Conservation (phyloP, 2,329 filamentous ascomycete species). For the Penicillium digitatum region DNA sequence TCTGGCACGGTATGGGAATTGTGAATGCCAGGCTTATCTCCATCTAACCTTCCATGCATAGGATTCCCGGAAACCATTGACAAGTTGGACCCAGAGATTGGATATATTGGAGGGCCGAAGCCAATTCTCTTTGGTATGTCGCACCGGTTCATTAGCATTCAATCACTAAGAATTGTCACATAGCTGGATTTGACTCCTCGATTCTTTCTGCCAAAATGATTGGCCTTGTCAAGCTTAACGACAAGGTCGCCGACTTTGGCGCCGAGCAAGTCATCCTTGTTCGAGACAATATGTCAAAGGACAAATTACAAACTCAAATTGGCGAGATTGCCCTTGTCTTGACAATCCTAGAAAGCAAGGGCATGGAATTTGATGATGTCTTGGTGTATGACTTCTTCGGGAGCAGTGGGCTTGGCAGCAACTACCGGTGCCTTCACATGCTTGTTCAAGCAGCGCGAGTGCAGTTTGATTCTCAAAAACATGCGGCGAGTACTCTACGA, state of each 20-base stretch:
- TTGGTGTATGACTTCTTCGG: conserved; percentile 32
- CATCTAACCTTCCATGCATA: neutral
- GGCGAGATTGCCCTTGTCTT: conserved; percentile 29
- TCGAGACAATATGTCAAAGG: conserved; percentile 28
- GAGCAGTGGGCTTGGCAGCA: conserved; percentile 17
- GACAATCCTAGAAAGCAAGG: conserved; percentile 34
- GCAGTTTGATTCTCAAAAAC: conserved; percentile 20
- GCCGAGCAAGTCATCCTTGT: conserved; percentile 37
- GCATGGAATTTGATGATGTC: conserved; percentile 39
- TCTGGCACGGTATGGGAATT: conserved; percentile 23
- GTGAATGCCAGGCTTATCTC: no score
- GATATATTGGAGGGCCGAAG: conserved; percentile 25
- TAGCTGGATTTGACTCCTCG: conserved; percentile 15
- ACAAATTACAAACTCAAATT: conserved; percentile 21
- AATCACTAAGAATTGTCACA: neutral
- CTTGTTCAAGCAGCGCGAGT: conserved; percentile 1
- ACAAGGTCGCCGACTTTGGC: conserved; percentile 26
- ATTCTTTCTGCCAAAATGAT: conserved; percentile 24
- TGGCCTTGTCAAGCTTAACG: conserved; percentile 19
- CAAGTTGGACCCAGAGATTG: conserved; percentile 29
- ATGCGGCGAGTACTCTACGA: conserved; percentile 10
- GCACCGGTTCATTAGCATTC: conserved; percentile 3
- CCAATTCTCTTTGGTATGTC: conserved; percentile 21
- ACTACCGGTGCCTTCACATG: conserved; percentile 20
- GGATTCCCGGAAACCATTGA: conserved; percentile 31